phyloP scores from a whole-genome alignment of 1,284 basidiomycete genomes.

The Marasmius sp. region DNA sequence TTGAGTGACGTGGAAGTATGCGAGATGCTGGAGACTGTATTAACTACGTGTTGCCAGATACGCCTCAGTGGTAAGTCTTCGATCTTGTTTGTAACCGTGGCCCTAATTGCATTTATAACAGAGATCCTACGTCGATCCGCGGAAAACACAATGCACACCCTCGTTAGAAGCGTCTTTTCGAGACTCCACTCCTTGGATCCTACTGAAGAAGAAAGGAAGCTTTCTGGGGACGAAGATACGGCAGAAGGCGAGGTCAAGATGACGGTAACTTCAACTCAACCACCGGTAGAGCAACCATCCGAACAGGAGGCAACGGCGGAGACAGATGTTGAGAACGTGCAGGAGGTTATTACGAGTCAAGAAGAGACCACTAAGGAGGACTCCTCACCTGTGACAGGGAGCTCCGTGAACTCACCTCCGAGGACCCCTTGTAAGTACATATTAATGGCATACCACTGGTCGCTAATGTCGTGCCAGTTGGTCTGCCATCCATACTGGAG shows the following conservation, averaged over 20 bases:
- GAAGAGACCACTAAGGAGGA: not conserved
- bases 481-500: conserved; percentile 91
- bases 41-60: conserved; percentile 98
- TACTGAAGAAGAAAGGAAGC: conserved; percentile 63
- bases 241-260: conserved; percentile 61
- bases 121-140: conserved; percentile 91
- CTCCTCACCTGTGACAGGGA: not conserved
- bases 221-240: conserved; percentile 48
- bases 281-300: conserved; percentile 3
- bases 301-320: not conserved
- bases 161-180: conserved; percentile 82
- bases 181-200: conserved; percentile 73
- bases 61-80: conserved; percentile 81
- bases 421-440: conserved; percentile 45
- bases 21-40: conserved; percentile 96
- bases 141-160: conserved; percentile 88
- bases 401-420: conserved; percentile 20
- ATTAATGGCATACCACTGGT: conserved; percentile 1
- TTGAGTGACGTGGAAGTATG: conserved; percentile 95
- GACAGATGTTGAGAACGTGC: not conserved
- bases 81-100: not conserved
- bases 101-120: conserved; percentile 32
- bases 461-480: conserved; percentile 51
- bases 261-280: conserved; percentile 44
- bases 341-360: conserved; percentile 9